phyloP scores from a whole-genome alignment of 306 rosid genomes.

The Hippophae rhamnoides region DNA sequence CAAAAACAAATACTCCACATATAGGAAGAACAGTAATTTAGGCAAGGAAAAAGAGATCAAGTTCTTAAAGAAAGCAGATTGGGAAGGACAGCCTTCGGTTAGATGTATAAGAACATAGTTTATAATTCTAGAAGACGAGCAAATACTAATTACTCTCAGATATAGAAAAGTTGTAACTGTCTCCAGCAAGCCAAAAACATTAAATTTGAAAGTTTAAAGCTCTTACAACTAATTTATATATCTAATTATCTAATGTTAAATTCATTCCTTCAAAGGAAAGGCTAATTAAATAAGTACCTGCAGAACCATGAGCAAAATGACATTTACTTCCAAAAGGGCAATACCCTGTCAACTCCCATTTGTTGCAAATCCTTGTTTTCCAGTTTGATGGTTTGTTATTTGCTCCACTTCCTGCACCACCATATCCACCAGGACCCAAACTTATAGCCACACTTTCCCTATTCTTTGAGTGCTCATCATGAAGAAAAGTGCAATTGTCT shows the following conservation, averaged over 20 bases:
- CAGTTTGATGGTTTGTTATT: slow-evolving; percentile 88
- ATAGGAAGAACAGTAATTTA: too few species aligned
- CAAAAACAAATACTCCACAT: not conserved
- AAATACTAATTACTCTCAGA: too few species aligned
- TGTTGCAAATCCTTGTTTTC: slow-evolving; percentile 97
- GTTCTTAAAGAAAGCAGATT: too few species aligned
- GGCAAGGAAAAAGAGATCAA: too few species aligned
- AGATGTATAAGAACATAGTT: too few species aligned
- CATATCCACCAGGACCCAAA: slow-evolving; percentile 93
- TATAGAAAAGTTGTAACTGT: too few species aligned
- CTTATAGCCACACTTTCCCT: slow-evolving; percentile 97
- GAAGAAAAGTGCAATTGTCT: slow-evolving; percentile 88
- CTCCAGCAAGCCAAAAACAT: too few species aligned
- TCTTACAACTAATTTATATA: too few species aligned
- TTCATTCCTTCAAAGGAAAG: not conserved
- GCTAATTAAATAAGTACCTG: slow-evolving; percentile 41
- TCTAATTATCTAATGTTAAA: not conserved
- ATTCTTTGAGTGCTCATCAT: slow-evolving; percentile 85
- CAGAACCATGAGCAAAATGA: slow-evolving; percentile 94
- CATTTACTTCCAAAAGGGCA: slow-evolving; percentile 97
- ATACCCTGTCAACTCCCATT: slow-evolving; percentile 98
- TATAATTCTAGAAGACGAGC: too few species aligned
- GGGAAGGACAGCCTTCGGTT: too few species aligned
- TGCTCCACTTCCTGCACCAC: slow-evolving; percentile 39
- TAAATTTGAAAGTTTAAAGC: too few species aligned